Conservation (phyloP, 805 yeast species). For the Lipomyces sp. region DNA sequence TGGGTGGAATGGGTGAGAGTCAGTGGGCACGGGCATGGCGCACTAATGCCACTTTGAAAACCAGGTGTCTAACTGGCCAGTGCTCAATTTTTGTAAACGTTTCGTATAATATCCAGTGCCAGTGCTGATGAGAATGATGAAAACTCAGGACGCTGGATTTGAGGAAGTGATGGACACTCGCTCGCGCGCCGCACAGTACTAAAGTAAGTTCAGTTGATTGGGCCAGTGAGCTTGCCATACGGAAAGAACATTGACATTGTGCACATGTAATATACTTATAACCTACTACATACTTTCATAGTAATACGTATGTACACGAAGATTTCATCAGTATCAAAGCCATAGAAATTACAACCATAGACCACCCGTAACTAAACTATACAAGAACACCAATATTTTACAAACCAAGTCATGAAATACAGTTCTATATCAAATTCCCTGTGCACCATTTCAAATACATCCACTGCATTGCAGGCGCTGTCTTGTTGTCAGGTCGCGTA, state of each 20-base stretch:
- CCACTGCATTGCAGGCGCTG: not conserved
- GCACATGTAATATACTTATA: not conserved
- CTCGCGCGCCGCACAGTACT: too few species aligned
- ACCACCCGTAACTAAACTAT: not conserved
- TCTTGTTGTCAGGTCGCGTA: not conserved
- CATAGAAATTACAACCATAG: not conserved
- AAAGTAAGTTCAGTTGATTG: too few species aligned
- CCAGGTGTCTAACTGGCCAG: not conserved
- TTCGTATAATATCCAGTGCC: not conserved
- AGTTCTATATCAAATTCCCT: not conserved
- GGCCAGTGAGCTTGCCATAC: too few species aligned
- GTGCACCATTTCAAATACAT: slow-evolving; percentile 1
- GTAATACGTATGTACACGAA: not conserved
- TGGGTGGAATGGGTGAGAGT: slow-evolving; percentile 30
- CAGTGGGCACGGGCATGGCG: slow-evolving; percentile 7
- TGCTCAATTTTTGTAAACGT: not conserved
- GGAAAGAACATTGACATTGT: too few species aligned
- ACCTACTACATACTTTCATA: not conserved
- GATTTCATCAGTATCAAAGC: not conserved
- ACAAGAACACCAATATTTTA: not conserved
- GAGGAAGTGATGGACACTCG: too few species aligned
- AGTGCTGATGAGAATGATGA: not conserved
- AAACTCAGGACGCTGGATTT: too few species aligned
- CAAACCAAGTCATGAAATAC: not conserved
- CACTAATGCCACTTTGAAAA: not conserved